Percentiles rank a stretch among this genome's conserved stretches.
phyloP scores from a whole-genome alignment of 331 rosid genomes.

The Prunus yedoensis region DNA sequence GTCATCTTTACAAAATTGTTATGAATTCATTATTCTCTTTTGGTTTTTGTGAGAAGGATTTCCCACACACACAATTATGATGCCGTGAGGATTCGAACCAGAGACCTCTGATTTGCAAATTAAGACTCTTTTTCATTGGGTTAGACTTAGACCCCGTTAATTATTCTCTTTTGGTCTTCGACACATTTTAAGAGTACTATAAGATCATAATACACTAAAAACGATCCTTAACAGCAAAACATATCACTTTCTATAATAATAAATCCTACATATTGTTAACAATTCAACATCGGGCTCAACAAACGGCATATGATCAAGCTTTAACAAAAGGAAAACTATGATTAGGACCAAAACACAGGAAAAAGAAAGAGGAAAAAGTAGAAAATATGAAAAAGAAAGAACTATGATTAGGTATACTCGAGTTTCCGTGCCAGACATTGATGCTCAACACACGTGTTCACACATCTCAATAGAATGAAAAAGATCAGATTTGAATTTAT shows the following conservation, averaged over 20 bases:
- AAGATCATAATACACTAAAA: background rate
- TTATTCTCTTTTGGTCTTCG: too few species aligned
- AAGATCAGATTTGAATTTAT: conserved; percentile 9
- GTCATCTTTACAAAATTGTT: too few species aligned
- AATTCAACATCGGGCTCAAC: background rate
- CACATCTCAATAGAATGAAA: conserved; percentile 24
- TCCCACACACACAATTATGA: too few species aligned
- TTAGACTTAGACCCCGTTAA: too few species aligned
- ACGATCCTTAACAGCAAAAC: background rate
- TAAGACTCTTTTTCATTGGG: too few species aligned
- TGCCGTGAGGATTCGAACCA: too few species aligned
- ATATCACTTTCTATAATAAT: background rate
- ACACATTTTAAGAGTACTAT: too few species aligned
- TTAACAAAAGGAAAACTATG: background rate
- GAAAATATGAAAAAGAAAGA: background rate
- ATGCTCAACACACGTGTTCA: conserved; percentile 30
- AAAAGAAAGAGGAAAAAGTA: background rate
- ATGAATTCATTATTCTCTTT: too few species aligned
- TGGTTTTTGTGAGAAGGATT: too few species aligned
- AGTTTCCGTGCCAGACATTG: conserved; percentile 12
- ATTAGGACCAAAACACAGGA: background rate
- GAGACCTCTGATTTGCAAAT: too few species aligned
- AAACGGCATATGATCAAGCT: background rate
- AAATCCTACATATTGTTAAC: background rate
- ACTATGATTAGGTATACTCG: conserved; percentile 11